A percentile compares a stretch with the other conserved stretches of the same genome.
Conservation (phyloP, 1,284 basidiomycete species). For the Pascua sp. region DNA sequence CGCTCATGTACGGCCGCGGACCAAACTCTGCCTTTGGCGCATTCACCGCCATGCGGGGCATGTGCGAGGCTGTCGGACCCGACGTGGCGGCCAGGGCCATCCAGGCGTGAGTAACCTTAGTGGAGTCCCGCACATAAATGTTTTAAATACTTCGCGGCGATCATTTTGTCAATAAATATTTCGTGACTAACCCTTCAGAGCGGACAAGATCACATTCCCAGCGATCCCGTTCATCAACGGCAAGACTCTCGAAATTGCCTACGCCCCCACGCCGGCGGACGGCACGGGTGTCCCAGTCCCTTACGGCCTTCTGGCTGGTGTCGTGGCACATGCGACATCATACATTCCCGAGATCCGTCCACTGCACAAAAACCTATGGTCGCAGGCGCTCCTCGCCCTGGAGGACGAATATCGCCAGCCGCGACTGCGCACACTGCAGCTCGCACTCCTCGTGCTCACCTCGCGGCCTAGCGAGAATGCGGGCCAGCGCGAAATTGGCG, state of each 20-base stretch:
- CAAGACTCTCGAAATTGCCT: slow-evolving; percentile 19
- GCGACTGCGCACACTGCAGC: slow-evolving; percentile 33
- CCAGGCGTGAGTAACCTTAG: too few species aligned
- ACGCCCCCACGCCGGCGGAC: slow-evolving; percentile 12
- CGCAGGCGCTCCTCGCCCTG: slow-evolving; percentile 27
- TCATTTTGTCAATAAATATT: neutral
- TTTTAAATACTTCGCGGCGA: too few species aligned
- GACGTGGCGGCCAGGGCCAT: slow-evolving; percentile 13
- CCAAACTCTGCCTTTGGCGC: slow-evolving; percentile 19
- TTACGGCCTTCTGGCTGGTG: slow-evolving; percentile 32
- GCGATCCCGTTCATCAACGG: slow-evolving; percentile 38
- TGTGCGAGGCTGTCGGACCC: slow-evolving; percentile 9
- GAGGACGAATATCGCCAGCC: slow-evolving; percentile 45
- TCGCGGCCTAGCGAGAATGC: slow-evolving; percentile 33
- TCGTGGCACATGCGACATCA: slow-evolving; percentile 33
- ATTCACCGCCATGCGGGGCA: slow-evolving; percentile 13
- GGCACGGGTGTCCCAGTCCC: slow-evolving; percentile 24
- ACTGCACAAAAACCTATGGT: slow-evolving; percentile 33
- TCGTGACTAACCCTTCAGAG: slow-evolving; percentile 10
- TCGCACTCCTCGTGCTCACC: slow-evolving; percentile 31
- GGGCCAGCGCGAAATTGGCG: slow-evolving; percentile 29
- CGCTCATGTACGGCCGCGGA: slow-evolving; percentile 32
- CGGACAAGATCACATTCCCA: slow-evolving; percentile 25
- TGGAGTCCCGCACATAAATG: too few species aligned
- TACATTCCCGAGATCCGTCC: slow-evolving; percentile 29